These are phyloP conservation scores for Cystobasidium tubakii DNA, from an alignment of 768 basidiomycete species.

Conservation along the genomic window DNA sequence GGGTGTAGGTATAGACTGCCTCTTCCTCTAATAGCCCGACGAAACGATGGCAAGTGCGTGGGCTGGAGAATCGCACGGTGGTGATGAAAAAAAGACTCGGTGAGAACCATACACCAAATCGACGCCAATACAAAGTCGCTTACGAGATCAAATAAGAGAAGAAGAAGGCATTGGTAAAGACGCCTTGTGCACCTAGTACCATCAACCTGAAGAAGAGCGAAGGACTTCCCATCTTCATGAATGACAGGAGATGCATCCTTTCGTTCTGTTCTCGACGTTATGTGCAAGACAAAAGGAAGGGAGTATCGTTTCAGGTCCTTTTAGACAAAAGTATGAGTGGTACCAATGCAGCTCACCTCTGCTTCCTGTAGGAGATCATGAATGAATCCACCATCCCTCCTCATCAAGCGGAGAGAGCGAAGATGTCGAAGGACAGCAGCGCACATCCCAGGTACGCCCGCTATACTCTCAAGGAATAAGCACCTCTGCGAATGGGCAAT, in stretches of 20 bases:
- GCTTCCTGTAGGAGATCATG: constrained; percentile 51
- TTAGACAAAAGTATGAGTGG: no score
- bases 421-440: constrained; percentile 65
- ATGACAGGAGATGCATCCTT: constrained; percentile 74
- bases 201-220: constrained; percentile 71
- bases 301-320: not conserved
- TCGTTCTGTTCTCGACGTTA: constrained; percentile 96
- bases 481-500: constrained; percentile 52
- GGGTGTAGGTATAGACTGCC: constrained; percentile 74
- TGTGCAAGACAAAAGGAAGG: constrained; percentile 53
- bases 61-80: constrained; percentile 24
- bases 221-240: constrained; percentile 84
- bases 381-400: constrained; percentile 69
- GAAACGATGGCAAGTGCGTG: constrained; percentile 64
- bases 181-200: constrained; percentile 82
- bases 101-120: not conserved
- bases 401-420: constrained; percentile 76
- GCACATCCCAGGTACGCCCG: constrained; percentile 60
- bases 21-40: constrained; percentile 75
- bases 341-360: not conserved
- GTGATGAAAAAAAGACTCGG: not conserved
- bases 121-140: not conserved
- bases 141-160: constrained; percentile 58
- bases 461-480: constrained; percentile 74
- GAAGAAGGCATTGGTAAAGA: constrained; percentile 57